Conservation (phyloP, 2,329 filamentous ascomycete genomes). For the Xenosphaeropsis pyriputrescens region DNA sequence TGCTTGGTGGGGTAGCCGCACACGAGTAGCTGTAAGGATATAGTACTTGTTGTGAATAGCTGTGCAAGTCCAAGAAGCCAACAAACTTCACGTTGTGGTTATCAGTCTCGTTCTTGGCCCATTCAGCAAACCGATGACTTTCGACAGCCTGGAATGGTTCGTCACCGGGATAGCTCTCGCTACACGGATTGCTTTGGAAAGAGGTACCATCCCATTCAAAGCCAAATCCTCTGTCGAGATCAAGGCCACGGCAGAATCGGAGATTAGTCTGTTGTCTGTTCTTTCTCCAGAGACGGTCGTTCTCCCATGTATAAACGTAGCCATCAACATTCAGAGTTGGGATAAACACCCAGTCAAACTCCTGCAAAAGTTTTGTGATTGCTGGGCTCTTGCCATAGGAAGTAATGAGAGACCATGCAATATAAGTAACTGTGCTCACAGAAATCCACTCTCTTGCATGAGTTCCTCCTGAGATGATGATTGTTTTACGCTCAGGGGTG, state of each 20-base stretch:
- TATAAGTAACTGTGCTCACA: slow-evolving; percentile 77
- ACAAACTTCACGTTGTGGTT: slow-evolving; percentile 61
- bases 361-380: slow-evolving; percentile 65
- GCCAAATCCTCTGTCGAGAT: slow-evolving; percentile 76
- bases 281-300: slow-evolving; percentile 89
- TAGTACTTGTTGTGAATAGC: slow-evolving; percentile 87
- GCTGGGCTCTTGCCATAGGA: slow-evolving; percentile 57
- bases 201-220: slow-evolving; percentile 67
- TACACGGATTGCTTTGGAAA: slow-evolving; percentile 66
- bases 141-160: slow-evolving; percentile 74
- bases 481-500: slow-evolving; percentile 48
- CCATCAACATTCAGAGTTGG: slow-evolving; percentile 89
- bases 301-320: slow-evolving; percentile 86
- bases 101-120: slow-evolving; percentile 67
- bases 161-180: slow-evolving; percentile 77
- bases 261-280: slow-evolving; percentile 74
- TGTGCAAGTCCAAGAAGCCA: slow-evolving; percentile 83
- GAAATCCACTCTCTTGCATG: slow-evolving; percentile 97
- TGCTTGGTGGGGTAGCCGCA: slow-evolving; percentile 58
- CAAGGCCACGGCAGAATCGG: slow-evolving; percentile 73
- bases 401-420: slow-evolving; percentile 79
- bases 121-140: slow-evolving; percentile 58
- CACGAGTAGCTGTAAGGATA: slow-evolving; percentile 90
- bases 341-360: slow-evolving; percentile 79
- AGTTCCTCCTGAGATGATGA: slow-evolving; percentile 72